Evolutionary conservation across 352 stramenopile genomes (phyloP).

Genomic region (Phytophthora tubulina): DNA sequence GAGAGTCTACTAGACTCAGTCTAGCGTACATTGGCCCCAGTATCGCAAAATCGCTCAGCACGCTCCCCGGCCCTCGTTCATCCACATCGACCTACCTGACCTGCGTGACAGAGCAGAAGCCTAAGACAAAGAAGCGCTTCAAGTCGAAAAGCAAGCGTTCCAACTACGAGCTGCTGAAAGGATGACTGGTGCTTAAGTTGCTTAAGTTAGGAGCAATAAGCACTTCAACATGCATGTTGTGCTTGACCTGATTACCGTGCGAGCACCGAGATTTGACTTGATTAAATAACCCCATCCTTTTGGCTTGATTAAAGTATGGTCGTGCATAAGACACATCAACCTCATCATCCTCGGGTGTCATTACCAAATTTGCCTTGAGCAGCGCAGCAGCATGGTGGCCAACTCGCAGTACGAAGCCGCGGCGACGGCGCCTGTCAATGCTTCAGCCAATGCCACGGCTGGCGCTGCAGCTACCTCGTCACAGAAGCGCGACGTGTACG

Average conservation of each 20-base stretch:
- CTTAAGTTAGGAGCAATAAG: too few species aligned
- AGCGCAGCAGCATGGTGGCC: constrained; percentile 26
- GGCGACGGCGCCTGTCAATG: background rate
- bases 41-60: constrained; percentile 26
- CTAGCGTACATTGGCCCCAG: constrained; percentile 62
- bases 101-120: too few species aligned
- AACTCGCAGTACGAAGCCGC: constrained; percentile 29
- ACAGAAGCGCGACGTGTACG: constrained; percentile 67
- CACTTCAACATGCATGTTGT: constrained; percentile 30
- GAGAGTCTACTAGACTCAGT: constrained; percentile 1
- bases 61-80: too few species aligned
- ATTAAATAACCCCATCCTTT: constrained; percentile 12
- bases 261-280: constrained; percentile 29
- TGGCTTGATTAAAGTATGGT: constrained; percentile 23
- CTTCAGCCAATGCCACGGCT: constrained; percentile 5
- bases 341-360: constrained; percentile 13
- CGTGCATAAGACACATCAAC: background rate
- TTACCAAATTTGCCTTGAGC: constrained; percentile 11
- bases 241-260: constrained; percentile 25
- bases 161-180: too few species aligned
- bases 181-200: too few species aligned
- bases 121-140: too few species aligned
- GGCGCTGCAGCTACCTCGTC: background rate
- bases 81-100: too few species aligned
- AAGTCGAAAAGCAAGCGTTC: too few species aligned